phyloP scores from a whole-genome alignment of 768 basidiomycete genomes.

The Xerocomellus intermedius region DNA sequence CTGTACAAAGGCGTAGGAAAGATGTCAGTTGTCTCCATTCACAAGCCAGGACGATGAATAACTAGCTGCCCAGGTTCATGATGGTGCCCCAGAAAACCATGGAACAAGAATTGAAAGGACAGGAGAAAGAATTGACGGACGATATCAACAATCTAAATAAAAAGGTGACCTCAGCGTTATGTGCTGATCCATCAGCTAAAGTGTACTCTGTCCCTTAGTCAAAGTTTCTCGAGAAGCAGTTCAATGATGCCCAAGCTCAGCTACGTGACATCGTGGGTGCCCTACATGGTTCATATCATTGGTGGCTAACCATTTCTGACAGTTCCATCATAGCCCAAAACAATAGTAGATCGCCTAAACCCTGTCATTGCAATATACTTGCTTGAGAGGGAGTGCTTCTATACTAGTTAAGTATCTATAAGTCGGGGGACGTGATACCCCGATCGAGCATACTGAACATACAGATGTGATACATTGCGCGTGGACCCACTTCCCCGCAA shows the following conservation, averaged over 20 bases:
- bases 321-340: slow-evolving; percentile 33
- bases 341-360: slow-evolving; percentile 17
- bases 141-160: slow-evolving; percentile 81
- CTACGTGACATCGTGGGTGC: slow-evolving; percentile 76
- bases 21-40: slow-evolving; percentile 52
- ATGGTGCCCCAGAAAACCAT: slow-evolving; percentile 77
- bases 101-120: slow-evolving; percentile 68
- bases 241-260: slow-evolving; percentile 84
- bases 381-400: neutral
- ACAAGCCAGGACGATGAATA: neutral
- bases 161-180: slow-evolving; percentile 54
- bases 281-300: neutral
- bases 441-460: slow-evolving; percentile 1
- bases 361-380: slow-evolving; percentile 10
- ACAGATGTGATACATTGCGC: neutral
- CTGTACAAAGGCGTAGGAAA: slow-evolving; percentile 96
- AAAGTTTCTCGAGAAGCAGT: slow-evolving; percentile 93
- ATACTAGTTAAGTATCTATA: slow-evolving; percentile 1
- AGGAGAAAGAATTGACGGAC: slow-evolving; percentile 82
- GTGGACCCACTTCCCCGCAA: neutral
- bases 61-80: slow-evolving; percentile 69
- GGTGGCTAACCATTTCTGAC: slow-evolving; percentile 4
- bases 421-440: neutral
- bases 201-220: slow-evolving; percentile 43
- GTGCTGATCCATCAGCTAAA: neutral